phyloP scores from a whole-genome alignment of 805 yeast genomes.

The Komagataella mondaviorum region DNA sequence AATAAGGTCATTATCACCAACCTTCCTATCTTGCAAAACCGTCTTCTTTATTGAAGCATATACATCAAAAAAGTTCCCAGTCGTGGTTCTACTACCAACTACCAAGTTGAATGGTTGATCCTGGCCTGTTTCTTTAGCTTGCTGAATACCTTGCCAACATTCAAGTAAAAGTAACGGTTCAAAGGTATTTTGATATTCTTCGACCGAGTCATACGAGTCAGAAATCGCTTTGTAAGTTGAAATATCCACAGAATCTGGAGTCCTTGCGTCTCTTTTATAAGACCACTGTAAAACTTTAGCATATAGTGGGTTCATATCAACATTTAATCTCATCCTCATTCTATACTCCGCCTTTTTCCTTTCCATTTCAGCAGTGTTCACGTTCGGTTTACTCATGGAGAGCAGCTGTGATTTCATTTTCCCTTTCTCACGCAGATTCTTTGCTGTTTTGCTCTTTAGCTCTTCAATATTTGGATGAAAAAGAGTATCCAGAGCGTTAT shows the following conservation, averaged over 20 bases:
- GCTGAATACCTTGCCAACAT: slow-evolving; percentile 84
- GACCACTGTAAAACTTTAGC: slow-evolving; percentile 64
- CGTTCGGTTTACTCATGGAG: neutral
- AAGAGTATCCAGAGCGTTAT: slow-evolving; percentile 18
- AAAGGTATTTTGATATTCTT: slow-evolving; percentile 56
- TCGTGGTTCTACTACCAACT: slow-evolving; percentile 70
- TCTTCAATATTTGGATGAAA: neutral
- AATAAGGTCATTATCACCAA: slow-evolving; percentile 67
- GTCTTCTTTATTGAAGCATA: slow-evolving; percentile 55
- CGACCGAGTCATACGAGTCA: slow-evolving; percentile 39
- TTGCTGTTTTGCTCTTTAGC: neutral
- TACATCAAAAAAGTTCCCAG: slow-evolving; percentile 81
- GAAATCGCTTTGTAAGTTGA: slow-evolving; percentile 31
- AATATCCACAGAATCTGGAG: slow-evolving; percentile 37
- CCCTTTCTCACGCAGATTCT: neutral
- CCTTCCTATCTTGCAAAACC: slow-evolving; percentile 32
- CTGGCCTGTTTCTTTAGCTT: slow-evolving; percentile 50
- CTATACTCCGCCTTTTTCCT: slow-evolving; percentile 53
- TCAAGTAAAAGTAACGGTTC: slow-evolving; percentile 79
- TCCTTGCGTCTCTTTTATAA: slow-evolving; percentile 39
- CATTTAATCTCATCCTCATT: slow-evolving; percentile 69
- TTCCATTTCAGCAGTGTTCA: slow-evolving; percentile 16
- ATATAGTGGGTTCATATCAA: slow-evolving; percentile 68
- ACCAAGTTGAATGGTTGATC: slow-evolving; percentile 50
- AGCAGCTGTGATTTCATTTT: slow-evolving; percentile 2